Percentiles rank a stretch among this genome's conserved stretches.
These are phyloP conservation scores for Kodamaea kakaduensis DNA, from an alignment of 805 yeast genomes.

Conservation along the genomic window DNA sequence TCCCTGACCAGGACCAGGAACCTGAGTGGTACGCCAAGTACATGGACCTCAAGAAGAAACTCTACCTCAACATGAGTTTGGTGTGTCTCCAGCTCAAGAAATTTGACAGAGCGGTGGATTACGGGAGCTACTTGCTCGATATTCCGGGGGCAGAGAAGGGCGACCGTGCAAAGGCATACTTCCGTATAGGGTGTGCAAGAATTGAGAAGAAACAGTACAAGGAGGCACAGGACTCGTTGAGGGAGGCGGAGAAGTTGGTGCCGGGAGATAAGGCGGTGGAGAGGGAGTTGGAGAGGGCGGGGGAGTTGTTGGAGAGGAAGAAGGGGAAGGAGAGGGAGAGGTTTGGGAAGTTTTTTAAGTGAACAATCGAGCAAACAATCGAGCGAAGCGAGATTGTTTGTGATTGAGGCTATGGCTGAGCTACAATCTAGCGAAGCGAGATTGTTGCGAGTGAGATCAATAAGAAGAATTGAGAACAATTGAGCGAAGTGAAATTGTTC, in stretches of 20 bases:
- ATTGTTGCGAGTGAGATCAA: no score
- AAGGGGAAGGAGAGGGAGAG: slow-evolving; percentile 51
- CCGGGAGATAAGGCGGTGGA: slow-evolving; percentile 50
- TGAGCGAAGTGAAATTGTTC: no score
- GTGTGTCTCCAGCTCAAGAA: slow-evolving; percentile 47
- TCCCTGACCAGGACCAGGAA: slow-evolving; percentile 66
- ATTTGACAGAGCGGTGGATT: slow-evolving; percentile 49
- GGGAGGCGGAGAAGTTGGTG: slow-evolving; percentile 39
- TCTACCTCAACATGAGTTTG: slow-evolving; percentile 58
- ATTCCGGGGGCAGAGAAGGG: slow-evolving; percentile 29
- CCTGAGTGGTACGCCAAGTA: slow-evolving; percentile 50
- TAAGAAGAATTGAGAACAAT: no score
- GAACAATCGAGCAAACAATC: slow-evolving; percentile 8
- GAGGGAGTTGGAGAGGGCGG: slow-evolving; percentile 40
- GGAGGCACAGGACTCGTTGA: slow-evolving; percentile 46
- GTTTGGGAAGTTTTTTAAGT: slow-evolving; percentile 59
- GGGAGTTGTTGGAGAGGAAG: slow-evolving; percentile 23
- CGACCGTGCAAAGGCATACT: slow-evolving; percentile 57
- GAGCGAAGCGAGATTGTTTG: no score
- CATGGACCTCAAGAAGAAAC: slow-evolving; percentile 47
- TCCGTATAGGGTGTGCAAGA: slow-evolving; percentile 49
- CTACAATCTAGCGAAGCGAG: no score
- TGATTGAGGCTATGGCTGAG: no score
- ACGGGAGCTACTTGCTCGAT: slow-evolving; percentile 55
- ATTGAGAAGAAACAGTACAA: slow-evolving; percentile 43